These are phyloP conservation scores for Persicaria maculosa DNA, from an alignment of 148 eudicot species.

Conservation along the genomic window DNA sequence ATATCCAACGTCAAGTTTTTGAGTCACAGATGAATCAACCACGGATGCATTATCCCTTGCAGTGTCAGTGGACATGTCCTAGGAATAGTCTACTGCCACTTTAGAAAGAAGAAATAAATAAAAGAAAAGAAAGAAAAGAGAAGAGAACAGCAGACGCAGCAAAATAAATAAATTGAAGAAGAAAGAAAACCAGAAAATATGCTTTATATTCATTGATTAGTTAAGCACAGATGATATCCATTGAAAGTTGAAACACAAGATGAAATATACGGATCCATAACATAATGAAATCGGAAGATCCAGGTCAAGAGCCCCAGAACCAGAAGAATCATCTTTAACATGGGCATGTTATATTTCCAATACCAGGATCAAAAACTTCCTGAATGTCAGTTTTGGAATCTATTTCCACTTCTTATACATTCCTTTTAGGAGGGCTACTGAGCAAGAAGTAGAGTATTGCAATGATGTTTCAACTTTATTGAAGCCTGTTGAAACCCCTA, in stretches of 20 bases:
- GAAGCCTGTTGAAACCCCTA: not conserved
- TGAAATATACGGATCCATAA: not conserved
- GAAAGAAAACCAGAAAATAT: not conserved
- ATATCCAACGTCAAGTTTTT: constrained; percentile 42
- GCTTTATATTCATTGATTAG: not conserved
- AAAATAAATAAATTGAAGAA: not conserved
- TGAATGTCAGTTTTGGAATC: not conserved
- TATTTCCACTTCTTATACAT: not conserved
- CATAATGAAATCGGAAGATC: not conserved
- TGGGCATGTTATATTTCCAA: not conserved
- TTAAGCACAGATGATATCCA: not conserved
- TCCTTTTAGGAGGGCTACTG: not conserved
- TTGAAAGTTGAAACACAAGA: not conserved
- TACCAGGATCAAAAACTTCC: not conserved
- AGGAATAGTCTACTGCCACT: not conserved
- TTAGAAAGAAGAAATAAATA: not conserved
- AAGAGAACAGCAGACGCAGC: not conserved
- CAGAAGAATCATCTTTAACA: not conserved
- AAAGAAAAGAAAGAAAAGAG: no score
- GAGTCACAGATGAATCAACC: constrained; percentile 54
- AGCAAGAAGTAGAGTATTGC: not conserved
- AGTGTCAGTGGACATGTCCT: constrained; percentile 56
- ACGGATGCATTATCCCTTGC: constrained; percentile 48
- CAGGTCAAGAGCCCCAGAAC: not conserved
- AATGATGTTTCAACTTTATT: not conserved